These are phyloP conservation scores for Ajuga reptans DNA, from an alignment of 305 asterid genomes.

Conservation along the genomic window DNA sequence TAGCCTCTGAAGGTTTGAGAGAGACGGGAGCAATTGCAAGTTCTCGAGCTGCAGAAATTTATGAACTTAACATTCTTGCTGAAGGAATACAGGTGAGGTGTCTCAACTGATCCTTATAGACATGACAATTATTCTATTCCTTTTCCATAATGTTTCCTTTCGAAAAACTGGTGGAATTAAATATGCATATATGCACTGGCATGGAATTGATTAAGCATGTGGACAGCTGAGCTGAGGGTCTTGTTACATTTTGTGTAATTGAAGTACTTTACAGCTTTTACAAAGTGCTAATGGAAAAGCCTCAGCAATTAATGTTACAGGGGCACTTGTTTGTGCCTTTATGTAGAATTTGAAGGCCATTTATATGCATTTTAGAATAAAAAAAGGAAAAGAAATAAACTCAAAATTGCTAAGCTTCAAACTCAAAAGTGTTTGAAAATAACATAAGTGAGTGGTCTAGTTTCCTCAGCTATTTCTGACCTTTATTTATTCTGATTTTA, in stretches of 20 bases:
- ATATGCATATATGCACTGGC: not conserved
- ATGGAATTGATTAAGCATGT: not conserved
- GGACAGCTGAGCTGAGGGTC: not conserved
- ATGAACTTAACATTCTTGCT: constrained; percentile 70
- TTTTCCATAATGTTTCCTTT: not conserved
- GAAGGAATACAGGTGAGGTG: constrained; percentile 57
- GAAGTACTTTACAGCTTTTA: not conserved
- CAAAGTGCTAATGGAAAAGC: not conserved
- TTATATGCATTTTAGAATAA: not conserved
- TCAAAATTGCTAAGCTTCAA: not conserved
- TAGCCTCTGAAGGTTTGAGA: constrained; percentile 48
- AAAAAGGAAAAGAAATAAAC: not conserved
- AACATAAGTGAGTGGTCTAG: not conserved
- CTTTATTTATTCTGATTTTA: not conserved
- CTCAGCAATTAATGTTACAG: not conserved
- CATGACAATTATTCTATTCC: not conserved
- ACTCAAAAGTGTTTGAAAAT: not conserved
- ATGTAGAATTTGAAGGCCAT: not conserved
- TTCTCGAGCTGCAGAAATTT: constrained; percentile 67
- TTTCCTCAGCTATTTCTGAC: too few relatives aligned
- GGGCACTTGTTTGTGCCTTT: not conserved
- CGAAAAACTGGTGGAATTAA: not conserved
- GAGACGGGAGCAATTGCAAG: constrained; percentile 81
- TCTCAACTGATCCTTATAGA: constrained; percentile 6
- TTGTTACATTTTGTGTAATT: not conserved